Conservation (phyloP, 208 protist species). For the Acanthamoeba culbertsoni region DNA sequence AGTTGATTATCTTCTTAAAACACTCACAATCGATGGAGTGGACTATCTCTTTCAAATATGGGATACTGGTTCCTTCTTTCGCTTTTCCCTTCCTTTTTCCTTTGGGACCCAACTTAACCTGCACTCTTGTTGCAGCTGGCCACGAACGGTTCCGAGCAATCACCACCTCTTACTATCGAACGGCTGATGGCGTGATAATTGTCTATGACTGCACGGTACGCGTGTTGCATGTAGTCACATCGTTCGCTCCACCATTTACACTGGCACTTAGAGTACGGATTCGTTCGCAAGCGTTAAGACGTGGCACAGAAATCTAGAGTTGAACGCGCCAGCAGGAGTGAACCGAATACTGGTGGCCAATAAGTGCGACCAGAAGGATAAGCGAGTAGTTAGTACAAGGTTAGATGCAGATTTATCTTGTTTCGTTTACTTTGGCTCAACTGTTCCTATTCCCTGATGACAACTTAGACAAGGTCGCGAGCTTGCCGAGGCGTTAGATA, state of each 20-base stretch:
- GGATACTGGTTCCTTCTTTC: background rate
- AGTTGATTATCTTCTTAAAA: slow-evolving; percentile 28
- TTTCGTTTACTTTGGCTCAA: too few species aligned
- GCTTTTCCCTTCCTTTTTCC: background rate
- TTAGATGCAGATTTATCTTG: too few species aligned
- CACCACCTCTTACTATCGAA: slow-evolving; percentile 31
- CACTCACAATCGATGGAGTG: background rate
- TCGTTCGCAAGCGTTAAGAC: slow-evolving; percentile 4
- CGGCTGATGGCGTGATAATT: background rate
- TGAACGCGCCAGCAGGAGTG: background rate
- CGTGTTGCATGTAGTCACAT: background rate
- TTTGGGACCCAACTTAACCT: background rate
- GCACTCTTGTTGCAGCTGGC: background rate
- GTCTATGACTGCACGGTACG: slow-evolving; percentile 50
- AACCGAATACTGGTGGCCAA: slow-evolving; percentile 8
- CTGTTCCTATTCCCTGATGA: too few species aligned
- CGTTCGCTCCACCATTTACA: background rate
- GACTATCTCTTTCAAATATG: slow-evolving; percentile 45
- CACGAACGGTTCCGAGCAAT: slow-evolving; percentile 41
- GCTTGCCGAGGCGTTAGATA: background rate
- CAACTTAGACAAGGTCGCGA: background rate
- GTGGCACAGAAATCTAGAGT: background rate
- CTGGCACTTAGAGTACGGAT: background rate
- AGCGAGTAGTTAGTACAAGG: background rate
- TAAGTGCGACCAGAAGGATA: slow-evolving; percentile 17